Conservation (phyloP, 306 rosid genomes). For the Trifolium subterraneum region DNA sequence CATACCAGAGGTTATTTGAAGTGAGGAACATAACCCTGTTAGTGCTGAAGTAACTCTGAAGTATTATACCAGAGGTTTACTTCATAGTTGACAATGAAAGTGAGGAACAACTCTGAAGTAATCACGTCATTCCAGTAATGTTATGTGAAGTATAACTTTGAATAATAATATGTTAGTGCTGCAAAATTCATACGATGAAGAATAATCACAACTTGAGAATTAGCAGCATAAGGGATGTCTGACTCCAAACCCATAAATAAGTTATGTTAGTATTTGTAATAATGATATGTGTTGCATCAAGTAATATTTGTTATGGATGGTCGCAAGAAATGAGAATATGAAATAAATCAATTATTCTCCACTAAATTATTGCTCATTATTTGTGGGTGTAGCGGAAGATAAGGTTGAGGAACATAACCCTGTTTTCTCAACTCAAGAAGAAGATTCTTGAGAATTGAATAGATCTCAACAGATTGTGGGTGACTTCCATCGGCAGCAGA, state of each 20-base stretch:
- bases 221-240: slow-evolving; percentile 4
- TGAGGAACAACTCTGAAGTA: no score
- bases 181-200: slow-evolving; percentile 7
- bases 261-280: no score
- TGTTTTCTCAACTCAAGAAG: slow-evolving; percentile 71
- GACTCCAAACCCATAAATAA: slow-evolving; percentile 25
- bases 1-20: slow-evolving; percentile 3
- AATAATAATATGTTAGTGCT: slow-evolving; percentile 12
- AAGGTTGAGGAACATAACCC: slow-evolving; percentile 77
- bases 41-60: no score
- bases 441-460: slow-evolving; percentile 59
- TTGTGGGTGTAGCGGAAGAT: slow-evolving; percentile 75
- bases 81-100: no score
- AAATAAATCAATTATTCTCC: slow-evolving; percentile 28
- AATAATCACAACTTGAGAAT: slow-evolving; percentile 1
- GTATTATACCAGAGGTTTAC: no score
- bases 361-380: slow-evolving; percentile 42
- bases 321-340: slow-evolving; percentile 36
- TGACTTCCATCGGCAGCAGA: slow-evolving; percentile 79
- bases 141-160: neutral
- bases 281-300: slow-evolving; percentile 16
- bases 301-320: slow-evolving; percentile 22
- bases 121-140: no score
- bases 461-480: slow-evolving; percentile 60
- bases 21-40: no score